Evolutionary conservation across 306 rosid species (phyloP), one percentile per base, ranked within the genome.

Genomic region (Prunus dulcis): DNA sequence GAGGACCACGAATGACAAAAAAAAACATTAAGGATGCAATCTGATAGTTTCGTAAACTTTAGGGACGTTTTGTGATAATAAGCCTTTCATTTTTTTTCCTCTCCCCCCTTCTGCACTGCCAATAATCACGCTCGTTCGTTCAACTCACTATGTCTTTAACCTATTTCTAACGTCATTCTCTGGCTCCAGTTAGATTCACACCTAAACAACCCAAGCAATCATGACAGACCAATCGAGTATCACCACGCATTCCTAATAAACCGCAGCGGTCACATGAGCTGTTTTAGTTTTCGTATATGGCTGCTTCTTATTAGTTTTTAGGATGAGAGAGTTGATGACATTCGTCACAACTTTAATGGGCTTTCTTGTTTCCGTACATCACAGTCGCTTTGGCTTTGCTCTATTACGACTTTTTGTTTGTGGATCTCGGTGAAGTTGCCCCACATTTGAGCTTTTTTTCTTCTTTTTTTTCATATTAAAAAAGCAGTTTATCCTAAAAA

Each of bases 291-390:
- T 27, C n/a, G 23, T 34, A 17, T 8, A 6, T 34, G 25, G 9
- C 49, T 3, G 49, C 49, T 38, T 34, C 9, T 19, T 30, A 34
- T 64, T 18, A 23, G 49, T 12, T 6, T 5, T 10, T 6, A 6
- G 68, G 47, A 30, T 17, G 46, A 15, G 47, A 9, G 11, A 9
- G 6, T 25, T 15, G 56, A 4, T 19, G 61, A 55, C 51, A 79
- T 73, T 66, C 27, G 71, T 41, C n/a, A 27, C 30, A 5, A 34
- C 46, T 25, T 14, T 41, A 50, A 19, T 64, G 19, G 30, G 63
- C 64, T 28, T 51, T 45, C 74, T 47, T 47, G 64, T 15, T 47
- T 73, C 71, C 80, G 71, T 74, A 80, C 80, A 60, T 50, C 32
- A 79, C 69, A 2, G 69, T n/a, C 45, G 15, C 9, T 20, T 49